phyloP scores from a whole-genome alignment of 2,329 filamentous ascomycete genomes.

The Neopestalotiopsis sp. region DNA sequence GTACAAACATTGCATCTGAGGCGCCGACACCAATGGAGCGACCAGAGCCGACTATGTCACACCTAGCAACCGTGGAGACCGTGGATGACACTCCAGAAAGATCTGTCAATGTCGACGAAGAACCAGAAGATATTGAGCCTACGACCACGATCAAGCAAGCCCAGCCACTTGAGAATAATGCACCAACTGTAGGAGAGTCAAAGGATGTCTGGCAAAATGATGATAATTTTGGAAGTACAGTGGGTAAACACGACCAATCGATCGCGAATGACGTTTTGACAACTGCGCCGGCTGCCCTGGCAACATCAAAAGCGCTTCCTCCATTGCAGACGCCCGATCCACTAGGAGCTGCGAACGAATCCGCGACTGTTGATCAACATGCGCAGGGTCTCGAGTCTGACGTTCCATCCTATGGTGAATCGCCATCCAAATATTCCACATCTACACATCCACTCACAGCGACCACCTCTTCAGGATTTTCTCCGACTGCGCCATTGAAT shows the following conservation, averaged over 20 bases:
- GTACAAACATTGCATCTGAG: constrained; percentile 26
- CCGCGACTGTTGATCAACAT: constrained; percentile 9
- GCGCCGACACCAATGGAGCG: constrained; percentile 28
- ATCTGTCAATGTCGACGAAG: constrained; percentile 24
- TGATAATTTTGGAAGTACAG: constrained; percentile 22
- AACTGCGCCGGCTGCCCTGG: constrained; percentile 24
- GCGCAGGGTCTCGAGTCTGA: constrained; percentile 20
- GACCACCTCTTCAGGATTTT: constrained; percentile 35
- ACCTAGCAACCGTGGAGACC: constrained; percentile 21
- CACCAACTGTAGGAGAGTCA: constrained; percentile 18
- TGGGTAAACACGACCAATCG: constrained; percentile 28
- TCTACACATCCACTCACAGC: constrained; percentile 22
- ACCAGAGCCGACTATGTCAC: constrained; percentile 19
- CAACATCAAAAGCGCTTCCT: constrained; percentile 28
- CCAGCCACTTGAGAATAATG: constrained; percentile 22
- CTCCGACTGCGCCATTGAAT: constrained; percentile 51
- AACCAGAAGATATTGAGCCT: constrained; percentile 26
- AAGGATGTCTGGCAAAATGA: constrained; percentile 9
- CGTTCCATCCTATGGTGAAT: constrained; percentile 17
- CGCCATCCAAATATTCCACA: constrained; percentile 24
- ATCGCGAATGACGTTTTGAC: constrained; percentile 28
- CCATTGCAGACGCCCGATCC: constrained; percentile 29
- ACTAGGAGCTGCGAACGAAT: constrained; percentile 16
- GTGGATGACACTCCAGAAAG: constrained; percentile 19
- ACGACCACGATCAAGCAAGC: constrained; percentile 27